Evolutionary conservation across 441 rosid genomes (phyloP), one percentile per base, ranked within the genome.

Genomic region (Lepidium campestre): DNA sequence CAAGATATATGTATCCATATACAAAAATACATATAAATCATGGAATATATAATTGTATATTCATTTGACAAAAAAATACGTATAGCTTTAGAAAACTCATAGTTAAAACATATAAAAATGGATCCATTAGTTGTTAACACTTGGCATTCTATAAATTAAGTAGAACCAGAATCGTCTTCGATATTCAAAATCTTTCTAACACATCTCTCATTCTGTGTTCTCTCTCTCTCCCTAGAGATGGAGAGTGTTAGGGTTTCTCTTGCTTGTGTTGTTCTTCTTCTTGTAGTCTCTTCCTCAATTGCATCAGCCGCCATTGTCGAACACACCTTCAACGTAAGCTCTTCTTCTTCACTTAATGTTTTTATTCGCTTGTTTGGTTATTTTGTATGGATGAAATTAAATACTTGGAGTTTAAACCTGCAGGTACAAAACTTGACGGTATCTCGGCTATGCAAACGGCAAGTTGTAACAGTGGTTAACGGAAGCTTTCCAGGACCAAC

Each of bases 401-500:
- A n/a, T n/a, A n/a, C n/a, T n/a, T n/a, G n/a, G n/a, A n/a, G n/a
- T n/a, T n/a, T n/a, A n/a, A n/a, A n/a, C n/a, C n/a, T n/a, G 18
- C 87, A 90, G 98, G 91, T 93, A 49, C 63, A 86, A 83, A 87
- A 88, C 66, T 76, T 80, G 15, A 82, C 87, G 2, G 66, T 84
- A 5, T 69, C 55, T 31, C 78, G 85, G 65, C 69, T 93, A 18
- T 91, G 98, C 83, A 69, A 60, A 6, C 71, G 76, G 63, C 90
- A 79, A 64, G 82, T 80, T 69, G 61, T 91, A 54, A 82, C 95
- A 10, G 96, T 86, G 1, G 93, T 87, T 57, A 91, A 93, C 64
- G 95, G 87, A 45, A 78, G 76, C 55, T 46, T 89, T 3, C 98
- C 98, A 1, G 97, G 98, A 11, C 98, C 98, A 10, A 77, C 83